These are phyloP conservation scores for Leccinum barrowsii DNA, from an alignment of 768 basidiomycete genomes.

Conservation along the genomic window DNA sequence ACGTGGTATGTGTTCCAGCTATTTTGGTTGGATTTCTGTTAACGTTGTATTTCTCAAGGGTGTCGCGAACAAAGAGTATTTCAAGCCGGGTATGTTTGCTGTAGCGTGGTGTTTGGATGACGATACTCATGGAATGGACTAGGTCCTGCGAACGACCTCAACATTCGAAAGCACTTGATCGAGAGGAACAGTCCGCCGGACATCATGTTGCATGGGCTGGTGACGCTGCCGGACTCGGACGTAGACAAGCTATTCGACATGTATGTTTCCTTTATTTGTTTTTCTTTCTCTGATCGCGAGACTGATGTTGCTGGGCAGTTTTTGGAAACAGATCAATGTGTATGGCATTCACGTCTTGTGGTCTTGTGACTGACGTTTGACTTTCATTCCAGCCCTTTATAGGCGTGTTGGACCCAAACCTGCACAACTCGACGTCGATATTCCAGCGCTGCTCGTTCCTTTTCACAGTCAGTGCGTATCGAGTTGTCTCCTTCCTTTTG, in stretches of 20 bases:
- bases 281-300: not conserved
- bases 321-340: conserved; percentile 68
- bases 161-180: conserved; percentile 65
- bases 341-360: conserved; percentile 17
- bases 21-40: too few species aligned
- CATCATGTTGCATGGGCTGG: conserved; percentile 75
- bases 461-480: conserved; percentile 74
- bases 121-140: not conserved
- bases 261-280: conserved; percentile 39
- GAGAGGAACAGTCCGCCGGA: conserved; percentile 80
- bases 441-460: conserved; percentile 86
- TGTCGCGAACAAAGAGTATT: conserved; percentile 76
- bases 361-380: not conserved
- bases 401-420: conserved; percentile 72
- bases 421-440: conserved; percentile 77
- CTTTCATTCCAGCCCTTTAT: conserved; percentile 47
- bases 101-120: not conserved
- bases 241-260: conserved; percentile 84
- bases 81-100: conserved; percentile 59
- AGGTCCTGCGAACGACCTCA: conserved; percentile 73
- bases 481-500: not conserved
- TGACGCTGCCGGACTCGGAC: conserved; percentile 72
- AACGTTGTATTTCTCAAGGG: conserved; percentile 42
- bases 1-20: too few species aligned
- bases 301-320: conserved; percentile 40